Evolutionary conservation across 139 green algal genomes (phyloP).

Genomic region (Yamagishiella unicocca): DNA sequence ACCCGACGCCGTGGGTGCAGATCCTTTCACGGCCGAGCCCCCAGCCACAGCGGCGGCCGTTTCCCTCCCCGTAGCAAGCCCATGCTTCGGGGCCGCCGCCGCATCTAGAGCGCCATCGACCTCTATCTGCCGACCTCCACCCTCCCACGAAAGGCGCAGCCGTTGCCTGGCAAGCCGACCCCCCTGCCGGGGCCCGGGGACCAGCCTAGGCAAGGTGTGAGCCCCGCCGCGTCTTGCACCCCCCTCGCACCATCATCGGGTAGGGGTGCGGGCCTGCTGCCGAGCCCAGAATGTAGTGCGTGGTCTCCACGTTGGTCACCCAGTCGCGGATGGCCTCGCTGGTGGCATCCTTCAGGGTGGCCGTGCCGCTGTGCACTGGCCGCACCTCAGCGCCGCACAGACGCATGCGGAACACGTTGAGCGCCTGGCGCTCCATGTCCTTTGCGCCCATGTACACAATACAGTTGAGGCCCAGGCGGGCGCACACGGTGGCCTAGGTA

Average conservation of each 20-base stretch:
- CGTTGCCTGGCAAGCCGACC: too few species aligned
- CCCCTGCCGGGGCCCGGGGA: too few species aligned
- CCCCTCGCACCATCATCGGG: slow-evolving; percentile 95
- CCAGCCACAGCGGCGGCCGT: too few species aligned
- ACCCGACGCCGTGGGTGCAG: too few species aligned
- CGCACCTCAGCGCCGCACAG: slow-evolving; percentile 96
- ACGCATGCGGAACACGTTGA: slow-evolving; percentile 99
- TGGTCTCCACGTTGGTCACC: slow-evolving; percentile 99
- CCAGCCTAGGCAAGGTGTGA: too few species aligned
- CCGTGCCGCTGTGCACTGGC: slow-evolving; percentile 91
- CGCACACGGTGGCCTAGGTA: slow-evolving; percentile 95
- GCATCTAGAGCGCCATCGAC: too few species aligned
- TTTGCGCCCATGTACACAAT: slow-evolving; percentile 99
- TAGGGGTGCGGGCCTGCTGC: slow-evolving; percentile 98
- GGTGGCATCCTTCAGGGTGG: slow-evolving; percentile 98
- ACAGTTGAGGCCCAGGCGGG: slow-evolving; percentile 94
- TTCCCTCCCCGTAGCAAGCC: too few species aligned
- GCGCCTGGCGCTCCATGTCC: slow-evolving; percentile 65
- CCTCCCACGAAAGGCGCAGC: too few species aligned
- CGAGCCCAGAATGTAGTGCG: slow-evolving; percentile 99
- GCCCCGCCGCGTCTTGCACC: background rate
- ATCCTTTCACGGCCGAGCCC: too few species aligned
- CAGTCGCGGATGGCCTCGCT: slow-evolving; percentile 98
- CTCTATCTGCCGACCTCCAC: too few species aligned
- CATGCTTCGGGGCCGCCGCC: too few species aligned